These are phyloP conservation scores for Cronartium quercuum DNA, from an alignment of 1,284 basidiomycete species.

Conservation along the genomic window DNA sequence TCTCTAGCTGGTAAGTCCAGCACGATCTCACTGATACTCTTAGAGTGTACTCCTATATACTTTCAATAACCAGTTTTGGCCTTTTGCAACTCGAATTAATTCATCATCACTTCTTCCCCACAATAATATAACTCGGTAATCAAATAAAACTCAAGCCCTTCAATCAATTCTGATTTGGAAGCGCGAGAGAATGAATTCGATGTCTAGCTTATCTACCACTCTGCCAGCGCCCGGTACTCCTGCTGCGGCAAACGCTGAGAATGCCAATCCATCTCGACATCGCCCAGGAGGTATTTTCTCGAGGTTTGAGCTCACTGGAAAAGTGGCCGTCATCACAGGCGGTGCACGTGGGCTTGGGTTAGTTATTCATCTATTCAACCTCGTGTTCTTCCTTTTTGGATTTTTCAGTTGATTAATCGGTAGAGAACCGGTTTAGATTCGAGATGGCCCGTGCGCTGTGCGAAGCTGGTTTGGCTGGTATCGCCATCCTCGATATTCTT, in stretches of 20 bases:
- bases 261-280: not conserved
- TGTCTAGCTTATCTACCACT: slow-evolving; percentile 1
- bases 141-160: not conserved
- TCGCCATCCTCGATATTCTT: slow-evolving; percentile 39
- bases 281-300: slow-evolving; percentile 34
- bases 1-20: too few relatives aligned
- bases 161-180: not conserved
- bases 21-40: too few relatives aligned
- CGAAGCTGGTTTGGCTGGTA: slow-evolving; percentile 39
- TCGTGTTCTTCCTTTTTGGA: not conserved
- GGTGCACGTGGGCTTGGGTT: slow-evolving; percentile 38
- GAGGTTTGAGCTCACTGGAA: slow-evolving; percentile 33
- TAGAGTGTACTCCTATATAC: too few relatives aligned
- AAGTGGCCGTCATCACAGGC: slow-evolving; percentile 37
- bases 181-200: not conserved
- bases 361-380: not conserved
- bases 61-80: too few relatives aligned
- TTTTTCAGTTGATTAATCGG: not conserved
- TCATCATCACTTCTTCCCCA: too few relatives aligned
- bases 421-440: slow-evolving; percentile 1
- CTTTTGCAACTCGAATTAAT: too few relatives aligned
- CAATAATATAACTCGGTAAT: too few relatives aligned
- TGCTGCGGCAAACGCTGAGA: not conserved
- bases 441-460: slow-evolving; percentile 38
- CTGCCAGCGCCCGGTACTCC: not conserved